Percentiles rank a stretch among this genome's conserved stretches.
Evolutionary conservation across 2,329 filamentous ascomycete species (phyloP).

Genomic region (Botryotinia globosa): DNA sequence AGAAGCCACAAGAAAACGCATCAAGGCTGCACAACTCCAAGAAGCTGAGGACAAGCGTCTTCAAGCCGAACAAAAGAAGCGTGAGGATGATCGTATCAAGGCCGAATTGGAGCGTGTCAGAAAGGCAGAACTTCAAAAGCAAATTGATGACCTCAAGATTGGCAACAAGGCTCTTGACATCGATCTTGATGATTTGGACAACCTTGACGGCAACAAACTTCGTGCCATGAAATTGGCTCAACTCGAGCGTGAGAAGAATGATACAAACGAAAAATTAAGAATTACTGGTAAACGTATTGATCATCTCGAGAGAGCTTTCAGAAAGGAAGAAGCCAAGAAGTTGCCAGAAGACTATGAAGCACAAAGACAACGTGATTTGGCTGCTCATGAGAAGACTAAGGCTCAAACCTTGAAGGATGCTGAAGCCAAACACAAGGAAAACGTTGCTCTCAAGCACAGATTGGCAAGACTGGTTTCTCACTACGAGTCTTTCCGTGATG

Average conservation of each 20-base stretch:
- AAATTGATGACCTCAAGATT: conserved; percentile 87
- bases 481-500: conserved; percentile 80
- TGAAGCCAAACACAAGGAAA: conserved; percentile 86
- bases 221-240: conserved; percentile 93
- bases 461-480: conserved; percentile 77
- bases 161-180: conserved; percentile 74
- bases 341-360: conserved; percentile 78
- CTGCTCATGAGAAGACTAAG: conserved; percentile 77
- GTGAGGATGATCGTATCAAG: conserved; percentile 80
- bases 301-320: conserved; percentile 93
- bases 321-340: conserved; percentile 93
- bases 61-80: conserved; percentile 87
- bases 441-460: conserved; percentile 89
- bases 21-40: conserved; percentile 81
- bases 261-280: conserved; percentile 84
- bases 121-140: conserved; percentile 90
- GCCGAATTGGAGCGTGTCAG: conserved; percentile 87
- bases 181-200: conserved; percentile 77
- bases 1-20: conserved; percentile 81
- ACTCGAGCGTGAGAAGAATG: conserved; percentile 97
- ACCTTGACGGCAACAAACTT: conserved; percentile 83
- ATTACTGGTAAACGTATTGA: conserved; percentile 94
- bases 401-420: conserved; percentile 74
- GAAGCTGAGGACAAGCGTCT: conserved; percentile 88
- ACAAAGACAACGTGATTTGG: conserved; percentile 75